Evolutionary conservation across 2,329 filamentous ascomycete species (phyloP), one percentile per base, ranked within the genome.

Genomic region (Colletotrichum sp.): DNA sequence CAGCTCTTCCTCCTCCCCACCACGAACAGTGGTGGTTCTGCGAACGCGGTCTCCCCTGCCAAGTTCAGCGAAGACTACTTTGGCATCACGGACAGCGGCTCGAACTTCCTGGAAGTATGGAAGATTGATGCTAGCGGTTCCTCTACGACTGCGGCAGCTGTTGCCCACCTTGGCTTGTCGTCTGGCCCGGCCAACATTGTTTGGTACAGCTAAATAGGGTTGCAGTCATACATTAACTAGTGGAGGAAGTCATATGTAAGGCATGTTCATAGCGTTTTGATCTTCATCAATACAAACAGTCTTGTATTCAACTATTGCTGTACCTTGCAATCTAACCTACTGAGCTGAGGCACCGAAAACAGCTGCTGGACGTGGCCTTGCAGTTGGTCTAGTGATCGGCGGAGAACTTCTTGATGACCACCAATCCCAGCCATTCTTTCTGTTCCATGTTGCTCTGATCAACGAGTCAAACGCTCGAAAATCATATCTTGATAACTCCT

Each of bases 31-130:
- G 85, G 83, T 27, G 83, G 84, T 13, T 81, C 79, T 13, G 82
- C 84, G 13, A 86, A 86, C 67, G 81, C 82, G 1, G 80, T 85
- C 7, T 75, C 81, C 2, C 80, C 84, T 4, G 81, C 81, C 29
- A 77, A 75, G 8, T 85, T 84, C 62, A 80, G 80, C 52, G 83
- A 85, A 39, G 76, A 80, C 8, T 79, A 83, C 64, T 82, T 82
- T 11, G 82, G 80, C 0, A 76, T 85, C 44, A 83, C 84, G 6
- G 83, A 86, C 57, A 83, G 82, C 70, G 82, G 79, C n/a, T 80
- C 78, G 4, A 82, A 83, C 25, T 84, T 83, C 64, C 71, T 86
- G 8, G 80, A 85, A 78, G 78, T 85, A 11, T 85, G 83, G 84
- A 79, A 83, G 77, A 78, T 83, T 34, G 73, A 75, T 3, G 78